A percentile compares a stretch with the other conserved stretches of the same genome.
phyloP scores from a whole-genome alignment of 2,329 filamentous ascomycete species.

The Hypoxylon sp. region DNA sequence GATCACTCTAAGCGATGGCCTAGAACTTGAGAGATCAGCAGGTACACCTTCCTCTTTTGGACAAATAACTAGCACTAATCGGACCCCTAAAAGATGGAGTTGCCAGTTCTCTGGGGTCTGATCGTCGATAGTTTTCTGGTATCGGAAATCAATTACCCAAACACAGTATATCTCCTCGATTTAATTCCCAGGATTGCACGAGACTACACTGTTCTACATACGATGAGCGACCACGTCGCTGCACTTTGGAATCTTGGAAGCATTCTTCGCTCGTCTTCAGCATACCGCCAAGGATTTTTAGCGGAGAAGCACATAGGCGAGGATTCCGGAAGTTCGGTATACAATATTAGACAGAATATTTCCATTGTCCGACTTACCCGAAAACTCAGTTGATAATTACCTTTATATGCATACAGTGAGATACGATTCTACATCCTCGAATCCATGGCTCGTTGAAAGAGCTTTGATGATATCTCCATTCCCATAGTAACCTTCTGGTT shows the following conservation, averaged over 20 bases:
- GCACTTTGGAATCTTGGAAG: constrained; percentile 2
- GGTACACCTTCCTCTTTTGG: constrained; percentile 37
- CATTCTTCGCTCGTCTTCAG: constrained; percentile 13
- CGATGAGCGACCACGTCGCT: neutral
- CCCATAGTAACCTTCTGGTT: constrained; percentile 14
- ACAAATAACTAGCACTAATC: constrained; percentile 21
- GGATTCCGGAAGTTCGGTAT: constrained; percentile 24
- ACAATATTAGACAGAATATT: constrained; percentile 1
- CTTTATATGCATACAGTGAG: constrained; percentile 5
- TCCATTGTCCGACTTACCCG: constrained; percentile 1
- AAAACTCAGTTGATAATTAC: neutral
- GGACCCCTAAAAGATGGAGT: constrained; percentile 16
- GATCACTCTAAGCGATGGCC: constrained; percentile 39
- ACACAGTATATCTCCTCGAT: constrained; percentile 27
- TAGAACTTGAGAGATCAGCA: constrained; percentile 37
- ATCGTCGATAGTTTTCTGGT: constrained; percentile 33
- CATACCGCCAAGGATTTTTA: neutral
- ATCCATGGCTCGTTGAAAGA: constrained; percentile 22
- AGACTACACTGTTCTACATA: neutral
- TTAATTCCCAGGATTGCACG: constrained; percentile 23
- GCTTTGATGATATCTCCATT: constrained; percentile 8
- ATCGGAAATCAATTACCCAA: constrained; percentile 40
- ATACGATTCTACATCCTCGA: constrained; percentile 1
- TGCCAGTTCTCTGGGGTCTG: constrained; percentile 18
- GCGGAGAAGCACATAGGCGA: constrained; percentile 20